These are phyloP conservation scores for Roridomyces roridus DNA, from an alignment of 768 basidiomycete genomes.

Conservation along the genomic window DNA sequence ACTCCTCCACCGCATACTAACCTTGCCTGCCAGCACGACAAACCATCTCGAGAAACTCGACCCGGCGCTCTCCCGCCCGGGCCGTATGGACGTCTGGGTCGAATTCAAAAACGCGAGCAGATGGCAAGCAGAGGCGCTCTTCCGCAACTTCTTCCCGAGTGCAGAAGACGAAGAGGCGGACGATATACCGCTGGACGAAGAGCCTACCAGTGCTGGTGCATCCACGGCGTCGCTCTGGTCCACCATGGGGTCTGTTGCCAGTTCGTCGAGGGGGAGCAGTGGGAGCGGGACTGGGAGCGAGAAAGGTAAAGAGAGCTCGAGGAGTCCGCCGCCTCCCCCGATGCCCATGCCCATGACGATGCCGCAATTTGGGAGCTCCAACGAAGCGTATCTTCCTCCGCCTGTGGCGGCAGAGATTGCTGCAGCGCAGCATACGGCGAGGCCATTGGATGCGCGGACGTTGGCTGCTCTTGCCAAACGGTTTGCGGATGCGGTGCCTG, in stretches of 20 bases:
- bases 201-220: slow-evolving; percentile 30
- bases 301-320: slow-evolving; percentile 16
- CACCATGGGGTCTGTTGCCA: slow-evolving; percentile 48
- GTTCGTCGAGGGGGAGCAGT: slow-evolving; percentile 39
- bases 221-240: slow-evolving; percentile 29
- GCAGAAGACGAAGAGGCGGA: slow-evolving; percentile 56
- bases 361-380: slow-evolving; percentile 58
- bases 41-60: slow-evolving; percentile 93
- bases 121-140: slow-evolving; percentile 85
- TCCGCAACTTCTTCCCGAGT: slow-evolving; percentile 91
- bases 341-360: slow-evolving; percentile 20
- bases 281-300: slow-evolving; percentile 27
- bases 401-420: slow-evolving; percentile 65
- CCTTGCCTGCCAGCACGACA: slow-evolving; percentile 61
- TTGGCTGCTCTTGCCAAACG: slow-evolving; percentile 73
- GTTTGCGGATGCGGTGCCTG: slow-evolving; percentile 84
- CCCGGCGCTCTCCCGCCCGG: slow-evolving; percentile 89
- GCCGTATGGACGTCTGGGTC: slow-evolving; percentile 92
- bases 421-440: slow-evolving; percentile 64
- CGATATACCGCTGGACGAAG: slow-evolving; percentile 37
- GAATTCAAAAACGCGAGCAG: slow-evolving; percentile 88
- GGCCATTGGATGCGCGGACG: slow-evolving; percentile 68
- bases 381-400: slow-evolving; percentile 68
- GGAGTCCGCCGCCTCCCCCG: slow-evolving; percentile 21
- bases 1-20: slow-evolving; percentile 35